These are phyloP conservation scores for Vitis vinifera DNA, from an alignment of 164 flowering plant genomes.

Conservation along the genomic window DNA sequence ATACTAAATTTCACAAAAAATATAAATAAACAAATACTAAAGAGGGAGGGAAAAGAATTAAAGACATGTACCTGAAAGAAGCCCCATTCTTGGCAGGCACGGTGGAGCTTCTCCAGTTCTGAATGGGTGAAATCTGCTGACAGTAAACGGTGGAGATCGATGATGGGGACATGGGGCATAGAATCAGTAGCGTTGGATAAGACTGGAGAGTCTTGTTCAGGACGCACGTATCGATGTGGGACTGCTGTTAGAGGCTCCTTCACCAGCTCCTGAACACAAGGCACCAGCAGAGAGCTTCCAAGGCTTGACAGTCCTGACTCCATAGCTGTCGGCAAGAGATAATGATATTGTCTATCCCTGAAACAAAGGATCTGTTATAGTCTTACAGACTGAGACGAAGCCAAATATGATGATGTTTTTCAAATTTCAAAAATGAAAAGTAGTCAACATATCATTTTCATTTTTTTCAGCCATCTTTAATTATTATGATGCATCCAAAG, in stretches of 20 bases:
- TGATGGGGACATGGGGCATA: background rate
- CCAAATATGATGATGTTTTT: too few species aligned
- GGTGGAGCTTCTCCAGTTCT: constrained; percentile 4
- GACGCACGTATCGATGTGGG: constrained; percentile 7
- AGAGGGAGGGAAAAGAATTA: background rate
- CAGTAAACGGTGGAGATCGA: constrained; percentile 1
- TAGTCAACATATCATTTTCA: too few species aligned
- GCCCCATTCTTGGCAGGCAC: constrained; percentile 10
- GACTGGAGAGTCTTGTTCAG: background rate
- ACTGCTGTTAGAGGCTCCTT: constrained; percentile 4
- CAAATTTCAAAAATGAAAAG: too few species aligned
- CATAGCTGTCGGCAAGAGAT: background rate
- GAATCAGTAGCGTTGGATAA: background rate
- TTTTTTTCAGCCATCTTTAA: too few species aligned
- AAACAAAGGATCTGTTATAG: too few species aligned
- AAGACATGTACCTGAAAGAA: constrained; percentile 6
- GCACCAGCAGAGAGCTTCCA: constrained; percentile 7
- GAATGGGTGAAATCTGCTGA: background rate
- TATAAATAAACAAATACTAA: too few species aligned
- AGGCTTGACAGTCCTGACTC: background rate
- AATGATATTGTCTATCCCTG: too few species aligned
- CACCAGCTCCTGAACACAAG: constrained; percentile 9
- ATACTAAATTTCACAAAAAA: too few species aligned
- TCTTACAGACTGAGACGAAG: too few species aligned
- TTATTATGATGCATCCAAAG: too few species aligned